phyloP scores from a whole-genome alignment of 2,329 filamentous ascomycete genomes.

The Neoascochyta sp. region DNA sequence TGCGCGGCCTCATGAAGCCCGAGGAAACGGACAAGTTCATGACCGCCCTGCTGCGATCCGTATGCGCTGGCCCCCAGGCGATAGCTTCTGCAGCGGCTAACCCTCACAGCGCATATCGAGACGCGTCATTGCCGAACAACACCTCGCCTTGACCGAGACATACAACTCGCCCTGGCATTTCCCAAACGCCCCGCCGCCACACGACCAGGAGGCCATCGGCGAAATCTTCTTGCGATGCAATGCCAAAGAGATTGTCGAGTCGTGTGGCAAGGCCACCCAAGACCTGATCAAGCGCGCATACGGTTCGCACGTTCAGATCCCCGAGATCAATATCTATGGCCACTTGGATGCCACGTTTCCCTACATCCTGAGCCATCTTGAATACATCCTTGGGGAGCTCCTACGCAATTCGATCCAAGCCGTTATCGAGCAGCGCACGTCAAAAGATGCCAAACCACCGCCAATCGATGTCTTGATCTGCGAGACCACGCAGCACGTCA shows the following conservation, averaged over 20 bases:
- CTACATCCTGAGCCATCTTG: slow-evolving; percentile 91
- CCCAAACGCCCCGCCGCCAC: slow-evolving; percentile 64
- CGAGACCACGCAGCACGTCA: slow-evolving; percentile 90
- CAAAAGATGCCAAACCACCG: slow-evolving; percentile 54
- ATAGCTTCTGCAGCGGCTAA: slow-evolving; percentile 1
- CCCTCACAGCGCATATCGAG: slow-evolving; percentile 74
- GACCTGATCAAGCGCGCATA: slow-evolving; percentile 73
- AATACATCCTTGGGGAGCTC: slow-evolving; percentile 95
- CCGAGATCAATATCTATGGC: slow-evolving; percentile 77
- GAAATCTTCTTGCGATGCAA: slow-evolving; percentile 94
- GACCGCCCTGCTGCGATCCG: slow-evolving; percentile 86
- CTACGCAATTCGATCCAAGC: slow-evolving; percentile 93
- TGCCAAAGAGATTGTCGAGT: slow-evolving; percentile 81
- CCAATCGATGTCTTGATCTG: slow-evolving; percentile 94
- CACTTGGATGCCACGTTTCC: slow-evolving; percentile 89
- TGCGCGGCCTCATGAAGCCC: slow-evolving; percentile 73
- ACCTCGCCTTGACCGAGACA: slow-evolving; percentile 89
- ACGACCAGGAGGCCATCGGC: slow-evolving; percentile 78
- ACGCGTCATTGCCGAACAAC: slow-evolving; percentile 94
- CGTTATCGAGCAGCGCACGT: slow-evolving; percentile 69
- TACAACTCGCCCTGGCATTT: slow-evolving; percentile 90
- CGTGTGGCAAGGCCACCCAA: slow-evolving; percentile 72
- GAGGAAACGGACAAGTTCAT: slow-evolving; percentile 89
- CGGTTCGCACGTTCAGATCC: slow-evolving; percentile 66
- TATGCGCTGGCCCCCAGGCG: slow-evolving; percentile 45